phyloP scores from a whole-genome alignment of 1,284 basidiomycete genomes.

The Heterobasidion annosum region DNA sequence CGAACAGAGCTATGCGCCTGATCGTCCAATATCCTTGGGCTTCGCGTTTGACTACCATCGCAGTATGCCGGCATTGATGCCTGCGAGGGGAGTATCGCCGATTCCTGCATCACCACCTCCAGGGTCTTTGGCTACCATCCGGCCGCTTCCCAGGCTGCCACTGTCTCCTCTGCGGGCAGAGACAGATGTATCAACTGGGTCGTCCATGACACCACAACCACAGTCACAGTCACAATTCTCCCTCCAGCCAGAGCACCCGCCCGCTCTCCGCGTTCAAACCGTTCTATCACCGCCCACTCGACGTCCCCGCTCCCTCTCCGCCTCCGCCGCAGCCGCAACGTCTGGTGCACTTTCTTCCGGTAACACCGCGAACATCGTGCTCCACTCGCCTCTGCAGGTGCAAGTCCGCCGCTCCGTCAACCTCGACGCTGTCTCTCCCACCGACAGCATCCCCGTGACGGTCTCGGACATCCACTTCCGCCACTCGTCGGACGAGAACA shows the following conservation, averaged over 20 bases:
- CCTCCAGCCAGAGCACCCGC: constrained; percentile 9
- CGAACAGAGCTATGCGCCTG: not conserved
- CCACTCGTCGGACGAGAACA: constrained; percentile 37
- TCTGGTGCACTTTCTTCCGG: not conserved
- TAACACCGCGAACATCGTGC: constrained; percentile 6
- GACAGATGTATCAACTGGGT: not conserved
- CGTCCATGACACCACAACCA: not conserved
- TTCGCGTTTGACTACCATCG: constrained; percentile 11
- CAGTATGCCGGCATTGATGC: not conserved
- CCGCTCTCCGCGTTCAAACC: constrained; percentile 5
- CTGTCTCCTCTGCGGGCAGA: not conserved
- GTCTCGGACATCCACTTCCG: constrained; percentile 59
- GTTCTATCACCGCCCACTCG: constrained; percentile 4
- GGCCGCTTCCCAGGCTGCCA: constrained; percentile 12
- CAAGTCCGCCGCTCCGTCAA: constrained; percentile 1
- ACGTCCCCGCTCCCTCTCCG: constrained; percentile 5
- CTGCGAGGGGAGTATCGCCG: not conserved
- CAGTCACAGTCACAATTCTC: constrained; percentile 11
- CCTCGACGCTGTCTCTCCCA: constrained; percentile 33
- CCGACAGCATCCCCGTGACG: constrained; percentile 60
- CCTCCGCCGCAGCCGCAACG: not conserved
- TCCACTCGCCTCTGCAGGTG: constrained; percentile 10
- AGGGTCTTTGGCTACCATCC: constrained; percentile 6
- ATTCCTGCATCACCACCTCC: constrained; percentile 1
- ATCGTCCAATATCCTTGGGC: constrained; percentile 10